Percentiles rank a stretch among this genome's conserved stretches.
Conservation (phyloP, 805 yeast genomes). For the Nakazawaea ishiwadae region DNA sequence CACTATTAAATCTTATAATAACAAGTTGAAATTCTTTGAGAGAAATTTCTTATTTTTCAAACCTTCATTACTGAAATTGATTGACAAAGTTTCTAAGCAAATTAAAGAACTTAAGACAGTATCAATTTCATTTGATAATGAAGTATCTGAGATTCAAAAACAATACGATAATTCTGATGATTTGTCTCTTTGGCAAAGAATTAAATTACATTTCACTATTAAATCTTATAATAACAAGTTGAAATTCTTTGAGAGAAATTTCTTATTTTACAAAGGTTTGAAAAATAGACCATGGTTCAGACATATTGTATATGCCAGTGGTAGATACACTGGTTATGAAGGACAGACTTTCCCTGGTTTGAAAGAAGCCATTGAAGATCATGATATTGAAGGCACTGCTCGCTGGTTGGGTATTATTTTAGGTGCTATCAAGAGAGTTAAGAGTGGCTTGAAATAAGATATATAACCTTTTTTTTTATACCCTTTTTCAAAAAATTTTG, state of each 20-base stretch:
- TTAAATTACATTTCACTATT: slow-evolving; percentile 22
- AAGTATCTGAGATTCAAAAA: slow-evolving; percentile 16
- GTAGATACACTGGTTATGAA: slow-evolving; percentile 56
- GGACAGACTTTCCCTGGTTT: slow-evolving; percentile 55
- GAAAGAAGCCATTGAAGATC: slow-evolving; percentile 48
- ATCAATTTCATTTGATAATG: slow-evolving; percentile 3
- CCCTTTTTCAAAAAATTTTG: too few relatives aligned
- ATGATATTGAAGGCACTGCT: slow-evolving; percentile 28
- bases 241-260: slow-evolving; percentile 38
- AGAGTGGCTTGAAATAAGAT: slow-evolving; percentile 1
- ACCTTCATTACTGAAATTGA: too few relatives aligned
- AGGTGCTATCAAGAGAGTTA: slow-evolving; percentile 12
- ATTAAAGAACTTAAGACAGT: background rate
- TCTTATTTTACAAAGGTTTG: slow-evolving; percentile 44
- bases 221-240: slow-evolving; percentile 33
- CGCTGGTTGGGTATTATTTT: slow-evolving; percentile 33
- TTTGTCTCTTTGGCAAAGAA: slow-evolving; percentile 27
- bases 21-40: slow-evolving; percentile 37
- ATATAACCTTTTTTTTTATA: background rate
- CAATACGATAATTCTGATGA: slow-evolving; percentile 25
- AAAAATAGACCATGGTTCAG: slow-evolving; percentile 51
- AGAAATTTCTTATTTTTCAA: slow-evolving; percentile 38
- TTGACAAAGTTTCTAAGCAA: slow-evolving; percentile 15
- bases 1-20: slow-evolving; percentile 28
- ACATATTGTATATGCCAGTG: slow-evolving; percentile 56